Percentiles rank a stretch among this genome's conserved stretches.
phyloP scores from a whole-genome alignment of 1,284 basidiomycete species.

The Trichosporon inkin region DNA sequence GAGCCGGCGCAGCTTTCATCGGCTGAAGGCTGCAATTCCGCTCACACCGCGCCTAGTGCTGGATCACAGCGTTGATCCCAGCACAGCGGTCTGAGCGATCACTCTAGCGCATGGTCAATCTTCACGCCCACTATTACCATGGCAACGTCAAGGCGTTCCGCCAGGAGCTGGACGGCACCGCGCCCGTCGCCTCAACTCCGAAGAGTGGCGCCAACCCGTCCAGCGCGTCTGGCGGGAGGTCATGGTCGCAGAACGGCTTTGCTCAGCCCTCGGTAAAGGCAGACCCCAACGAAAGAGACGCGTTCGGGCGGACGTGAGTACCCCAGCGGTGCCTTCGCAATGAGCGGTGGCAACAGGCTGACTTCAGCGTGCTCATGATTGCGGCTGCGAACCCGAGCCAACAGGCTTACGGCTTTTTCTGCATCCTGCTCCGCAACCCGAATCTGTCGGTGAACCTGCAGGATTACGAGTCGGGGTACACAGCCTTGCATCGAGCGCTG shows the following conservation, averaged over 20 bases:
- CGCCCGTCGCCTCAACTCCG: constrained; percentile 39
- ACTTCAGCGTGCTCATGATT: constrained; percentile 74
- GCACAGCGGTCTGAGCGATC: constrained; percentile 13
- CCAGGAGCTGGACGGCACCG: constrained; percentile 63
- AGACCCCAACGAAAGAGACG: constrained; percentile 50
- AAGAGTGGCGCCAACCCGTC: constrained; percentile 35
- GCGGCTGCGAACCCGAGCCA: constrained; percentile 61
- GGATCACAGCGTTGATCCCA: not conserved
- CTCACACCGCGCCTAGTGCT: constrained; percentile 5
- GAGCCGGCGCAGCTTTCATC: constrained; percentile 8
- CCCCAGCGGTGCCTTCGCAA: constrained; percentile 55
- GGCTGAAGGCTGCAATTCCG: constrained; percentile 5
- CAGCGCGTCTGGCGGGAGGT: constrained; percentile 56
- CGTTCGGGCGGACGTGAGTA: constrained; percentile 42
- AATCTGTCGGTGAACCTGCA: constrained; percentile 71
- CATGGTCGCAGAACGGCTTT: constrained; percentile 60
- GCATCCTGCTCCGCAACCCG: constrained; percentile 73
- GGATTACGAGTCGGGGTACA: constrained; percentile 86
- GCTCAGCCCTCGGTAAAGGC: constrained; percentile 43
- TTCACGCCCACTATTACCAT: constrained; percentile 74
- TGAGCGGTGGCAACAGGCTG: constrained; percentile 53
- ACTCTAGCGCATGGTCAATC: constrained; percentile 51
- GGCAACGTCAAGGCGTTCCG: constrained; percentile 76
- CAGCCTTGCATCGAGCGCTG: constrained; percentile 83
- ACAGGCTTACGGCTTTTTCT: constrained; percentile 71